Base-by-base conservation (phyloP, 352 stramenopile genomes). In the Saprolegnia parasitica region DNA sequence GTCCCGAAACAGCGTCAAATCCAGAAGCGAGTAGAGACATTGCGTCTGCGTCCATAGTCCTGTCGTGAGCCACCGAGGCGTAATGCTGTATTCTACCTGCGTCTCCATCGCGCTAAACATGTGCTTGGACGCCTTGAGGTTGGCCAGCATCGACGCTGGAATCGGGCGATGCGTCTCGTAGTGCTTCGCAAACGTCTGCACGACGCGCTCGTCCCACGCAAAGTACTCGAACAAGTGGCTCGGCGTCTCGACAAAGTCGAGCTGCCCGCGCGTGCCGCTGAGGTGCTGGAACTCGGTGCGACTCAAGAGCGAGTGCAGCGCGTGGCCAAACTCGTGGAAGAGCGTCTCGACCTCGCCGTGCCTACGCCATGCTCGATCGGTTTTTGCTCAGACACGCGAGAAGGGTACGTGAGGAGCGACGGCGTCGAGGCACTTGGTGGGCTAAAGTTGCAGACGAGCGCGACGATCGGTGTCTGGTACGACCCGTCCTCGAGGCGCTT, bases 211-310 rank as follows among this genome's bases (percentile, higher is more conserved):
- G 68, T 98, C 91, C 84, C 94, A 98, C 24, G 88, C 87, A 81
- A 98, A 99, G 64, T 98, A 94, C 86, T 99, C 97, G 56, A 99
- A 96, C 60, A 98, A 74, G 80, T 99, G 96, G n/a, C 90, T 98
- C 13, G 96, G 96, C 13, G 86, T 95, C 75, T 96, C 88, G 18
- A 99, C 95, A 80, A 99, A 98, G 73, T 99, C 97, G 61, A 96
- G 72, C 32, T 87, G 86, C 42, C 89, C 92, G 20, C 96, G 84
- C 15, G 96, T 99, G 23, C 97, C 97, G 5, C 89, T 97, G 20
- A 99, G 72, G 71, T 99, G 97, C 81, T 99, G 97, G 72, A 98
- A 99, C 62, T 96, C 87, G 6, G 96, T 99, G 24, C 87, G 82
- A 39, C 90, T 98, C 9, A 99, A 78, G 42, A 99, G 74, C 20